Percentiles rank a stretch among this genome's conserved stretches.
phyloP scores from a whole-genome alignment of 495 filamentous ascomycete genomes.

The Evernia prunastri region DNA sequence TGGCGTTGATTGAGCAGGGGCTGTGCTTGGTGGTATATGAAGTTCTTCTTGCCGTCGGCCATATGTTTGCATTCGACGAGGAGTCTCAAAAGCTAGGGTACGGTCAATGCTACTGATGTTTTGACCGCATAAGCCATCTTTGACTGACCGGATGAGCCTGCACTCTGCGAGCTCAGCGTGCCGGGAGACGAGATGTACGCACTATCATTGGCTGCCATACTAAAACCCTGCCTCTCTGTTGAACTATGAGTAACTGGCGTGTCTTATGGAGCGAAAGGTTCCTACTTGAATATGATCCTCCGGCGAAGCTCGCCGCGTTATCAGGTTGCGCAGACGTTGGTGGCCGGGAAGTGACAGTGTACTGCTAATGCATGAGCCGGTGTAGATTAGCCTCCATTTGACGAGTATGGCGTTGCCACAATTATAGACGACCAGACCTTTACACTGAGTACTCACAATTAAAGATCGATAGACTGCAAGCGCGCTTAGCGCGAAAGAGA shows the following conservation, averaged over 20 bases:
- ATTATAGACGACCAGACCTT: neutral
- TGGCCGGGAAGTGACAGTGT: neutral
- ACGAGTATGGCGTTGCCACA: neutral
- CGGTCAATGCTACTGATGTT: conserved; percentile 39
- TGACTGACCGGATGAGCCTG: conserved; percentile 14
- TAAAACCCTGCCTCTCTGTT: neutral
- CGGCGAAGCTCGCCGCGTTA: conserved; percentile 7
- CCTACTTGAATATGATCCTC: conserved; percentile 9
- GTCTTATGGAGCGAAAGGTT: neutral
- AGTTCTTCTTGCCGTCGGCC: conserved; percentile 64
- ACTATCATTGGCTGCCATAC: conserved; percentile 10
- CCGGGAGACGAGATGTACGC: conserved; percentile 7
- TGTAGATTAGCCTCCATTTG: neutral
- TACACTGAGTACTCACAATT: too few relatives aligned
- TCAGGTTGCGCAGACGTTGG: neutral
- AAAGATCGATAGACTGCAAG: neutral
- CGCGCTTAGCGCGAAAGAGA: conserved; percentile 5
- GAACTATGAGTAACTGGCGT: neutral
- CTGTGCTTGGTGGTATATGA: conserved; percentile 60
- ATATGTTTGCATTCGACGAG: conserved; percentile 46
- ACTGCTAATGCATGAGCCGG: neutral
- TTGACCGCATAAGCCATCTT: neutral
- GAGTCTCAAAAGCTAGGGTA: conserved; percentile 47
- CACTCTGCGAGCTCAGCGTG: conserved; percentile 3
- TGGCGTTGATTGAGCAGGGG: conserved; percentile 32